Percentiles rank a stretch among this genome's conserved stretches.
Evolutionary conservation across 2,329 filamentous ascomycete genomes (phyloP).

Genomic region (Lecanicillium sp.): DNA sequence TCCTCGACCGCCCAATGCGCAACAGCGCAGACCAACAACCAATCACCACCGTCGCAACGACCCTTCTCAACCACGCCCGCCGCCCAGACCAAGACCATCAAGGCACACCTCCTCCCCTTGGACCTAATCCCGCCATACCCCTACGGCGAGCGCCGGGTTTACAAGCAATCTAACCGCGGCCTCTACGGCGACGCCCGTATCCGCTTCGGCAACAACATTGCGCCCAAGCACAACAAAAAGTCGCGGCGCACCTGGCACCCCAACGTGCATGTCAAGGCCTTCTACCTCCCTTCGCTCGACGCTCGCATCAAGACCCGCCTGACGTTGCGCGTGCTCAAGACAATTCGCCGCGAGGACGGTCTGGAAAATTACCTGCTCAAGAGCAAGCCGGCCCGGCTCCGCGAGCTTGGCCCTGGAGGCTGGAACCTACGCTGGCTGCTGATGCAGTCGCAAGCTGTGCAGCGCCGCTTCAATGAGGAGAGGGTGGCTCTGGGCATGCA

Average conservation of each 20-base stretch:
- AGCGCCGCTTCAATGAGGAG: conserved; percentile 57
- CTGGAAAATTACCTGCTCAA: conserved; percentile 88
- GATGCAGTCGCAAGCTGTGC: conserved; percentile 66
- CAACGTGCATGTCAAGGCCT: conserved; percentile 61
- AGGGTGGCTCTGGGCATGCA: conserved; percentile 55
- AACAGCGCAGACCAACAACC: conserved; percentile 4
- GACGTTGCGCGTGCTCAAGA: conserved; percentile 60
- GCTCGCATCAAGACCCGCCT: conserved; percentile 59
- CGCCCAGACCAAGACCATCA: conserved; percentile 31
- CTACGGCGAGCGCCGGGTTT: conserved; percentile 59
- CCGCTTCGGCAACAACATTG: conserved; percentile 72
- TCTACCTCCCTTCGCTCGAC: conserved; percentile 56
- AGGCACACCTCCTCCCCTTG: conserved; percentile 34
- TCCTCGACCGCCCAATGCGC: not conserved
- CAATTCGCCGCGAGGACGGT: conserved; percentile 78
- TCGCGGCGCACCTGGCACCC: conserved; percentile 66
- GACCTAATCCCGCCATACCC: conserved; percentile 60
- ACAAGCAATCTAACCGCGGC: conserved; percentile 73
- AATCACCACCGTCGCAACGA: conserved; percentile 8
- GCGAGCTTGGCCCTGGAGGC: conserved; percentile 79
- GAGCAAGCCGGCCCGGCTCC: conserved; percentile 66
- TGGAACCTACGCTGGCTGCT: conserved; percentile 87
- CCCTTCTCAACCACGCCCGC: conserved; percentile 29
- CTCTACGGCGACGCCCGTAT: conserved; percentile 64
- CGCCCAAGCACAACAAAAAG: conserved; percentile 61